Evolutionary conservation across 2,329 filamentous ascomycete species (phyloP), one percentile per base, ranked within the genome.

Genomic region (Aspergillus sp.): DNA sequence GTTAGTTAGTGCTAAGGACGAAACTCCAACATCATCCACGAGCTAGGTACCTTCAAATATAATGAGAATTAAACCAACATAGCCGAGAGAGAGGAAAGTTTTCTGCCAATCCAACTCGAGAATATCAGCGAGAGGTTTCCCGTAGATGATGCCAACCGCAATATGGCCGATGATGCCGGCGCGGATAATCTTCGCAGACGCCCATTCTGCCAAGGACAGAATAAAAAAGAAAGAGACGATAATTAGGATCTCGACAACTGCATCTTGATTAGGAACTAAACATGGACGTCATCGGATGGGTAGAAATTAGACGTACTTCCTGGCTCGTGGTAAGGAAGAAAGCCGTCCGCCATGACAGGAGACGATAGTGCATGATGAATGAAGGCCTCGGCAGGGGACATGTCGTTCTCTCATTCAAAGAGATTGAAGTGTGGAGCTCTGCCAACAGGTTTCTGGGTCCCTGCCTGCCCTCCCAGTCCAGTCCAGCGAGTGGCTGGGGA

Each of bases 121-220:
- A 46, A 80, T 77, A 62, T 80, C 73, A 15, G 72, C 78, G 17
- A 80, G 59, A 2, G 78, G 79, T 31, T 70, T 61, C 40, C 79
- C 79, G 51, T 80, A 81, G 19, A 80, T 70, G 35, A 81, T 75
- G 3, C 79, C 79, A 7, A 81, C 75, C 2, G 77, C 66, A 55
- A 81, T 80, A 48, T 79, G 77, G 4, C 79, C 79, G 40, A 81
- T 77, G 21, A 81, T 75, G 3, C 78, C 77, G 6, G 78, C 78
- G 9, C 73, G 74, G 47, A 80, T 68, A 27, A 78, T 57, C 61
- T 75, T 75, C 23, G 74, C 70, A 3, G 76, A 76, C 0, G 75
- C 23, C 73, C 73, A 79, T 70, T 76, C 73, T 15, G 75, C 71
- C 6, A 79, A 57, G 1, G 73, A 75, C 1, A 80, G 68, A 43